Evolutionary conservation across 75 land plant genomes (phyloP).

Genomic region (Gnetum montanum): DNA sequence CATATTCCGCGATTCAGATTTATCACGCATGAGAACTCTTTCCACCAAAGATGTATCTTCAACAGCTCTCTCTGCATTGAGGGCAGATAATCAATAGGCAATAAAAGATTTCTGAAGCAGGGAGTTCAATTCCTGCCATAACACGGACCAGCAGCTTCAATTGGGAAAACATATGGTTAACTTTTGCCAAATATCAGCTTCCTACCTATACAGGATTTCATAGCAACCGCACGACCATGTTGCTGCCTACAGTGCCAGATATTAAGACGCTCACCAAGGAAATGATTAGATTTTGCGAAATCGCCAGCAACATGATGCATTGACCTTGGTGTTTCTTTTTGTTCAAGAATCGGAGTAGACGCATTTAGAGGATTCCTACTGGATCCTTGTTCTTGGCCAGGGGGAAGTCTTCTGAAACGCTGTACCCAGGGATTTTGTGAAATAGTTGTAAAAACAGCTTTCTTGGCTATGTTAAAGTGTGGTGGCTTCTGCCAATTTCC

Average conservation of each 20-base stretch:
- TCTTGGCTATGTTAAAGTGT: neutral
- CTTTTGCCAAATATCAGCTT: neutral
- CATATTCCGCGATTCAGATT: neutral
- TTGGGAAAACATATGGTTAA: neutral
- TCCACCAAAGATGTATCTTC: neutral
- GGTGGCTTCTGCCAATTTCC: constrained; percentile 7
- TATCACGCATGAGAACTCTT: neutral
- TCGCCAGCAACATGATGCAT: neutral
- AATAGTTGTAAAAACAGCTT: neutral
- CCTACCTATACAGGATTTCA: neutral
- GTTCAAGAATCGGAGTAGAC: neutral
- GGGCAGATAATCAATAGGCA: neutral
- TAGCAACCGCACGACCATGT: too few species aligned
- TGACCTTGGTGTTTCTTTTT: neutral
- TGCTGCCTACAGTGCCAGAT: neutral
- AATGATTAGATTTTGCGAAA: neutral
- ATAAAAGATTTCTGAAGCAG: neutral
- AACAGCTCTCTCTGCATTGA: neutral
- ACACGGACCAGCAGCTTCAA: neutral
- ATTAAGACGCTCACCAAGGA: neutral
- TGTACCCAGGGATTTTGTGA: constrained; percentile 3
- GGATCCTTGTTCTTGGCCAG: neutral
- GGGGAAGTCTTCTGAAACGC: neutral
- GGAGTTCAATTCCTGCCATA: neutral
- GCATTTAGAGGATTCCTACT: neutral